Conservation (phyloP, 371 early-diverging fungal species). For the Rhizomucor pusillus region DNA sequence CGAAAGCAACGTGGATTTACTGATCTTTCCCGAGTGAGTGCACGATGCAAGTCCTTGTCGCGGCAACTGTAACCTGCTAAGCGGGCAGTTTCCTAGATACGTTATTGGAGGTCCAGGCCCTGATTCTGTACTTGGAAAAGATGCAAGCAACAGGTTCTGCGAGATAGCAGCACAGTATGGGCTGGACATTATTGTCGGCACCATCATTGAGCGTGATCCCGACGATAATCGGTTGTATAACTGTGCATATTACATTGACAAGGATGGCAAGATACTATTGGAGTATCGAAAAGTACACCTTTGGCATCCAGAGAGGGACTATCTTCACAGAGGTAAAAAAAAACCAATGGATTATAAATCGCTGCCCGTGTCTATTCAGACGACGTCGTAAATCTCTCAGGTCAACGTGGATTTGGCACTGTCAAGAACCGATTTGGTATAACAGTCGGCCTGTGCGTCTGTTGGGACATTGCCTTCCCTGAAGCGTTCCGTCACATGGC, state of each 20-base stretch:
- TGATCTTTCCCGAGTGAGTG: constrained; percentile 19
- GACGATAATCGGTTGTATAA: constrained; percentile 26
- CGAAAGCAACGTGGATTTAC: constrained; percentile 9
- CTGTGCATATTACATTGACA: constrained; percentile 32
- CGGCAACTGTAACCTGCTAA: too few species aligned
- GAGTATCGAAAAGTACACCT: constrained; percentile 36
- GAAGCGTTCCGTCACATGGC: constrained; percentile 34
- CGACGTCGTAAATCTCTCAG: neutral
- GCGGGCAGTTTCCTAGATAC: constrained; percentile 10
- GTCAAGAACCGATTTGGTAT: constrained; percentile 35
- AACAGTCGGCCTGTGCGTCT: constrained; percentile 28
- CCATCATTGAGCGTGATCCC: constrained; percentile 26
- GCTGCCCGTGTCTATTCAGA: neutral
- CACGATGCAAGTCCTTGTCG: too few species aligned
- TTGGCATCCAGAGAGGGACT: constrained; percentile 36
- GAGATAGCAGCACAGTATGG: constrained; percentile 21
- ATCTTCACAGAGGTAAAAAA: constrained; percentile 13
- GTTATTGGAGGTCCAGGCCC: constrained; percentile 16
- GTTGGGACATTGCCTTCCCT: constrained; percentile 36
- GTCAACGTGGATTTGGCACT: constrained; percentile 14
- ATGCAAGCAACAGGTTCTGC: constrained; percentile 6
- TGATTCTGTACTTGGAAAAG: constrained; percentile 7
- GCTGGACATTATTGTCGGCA: constrained; percentile 38
- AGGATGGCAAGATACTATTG: constrained; percentile 26
- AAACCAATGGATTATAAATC: neutral